Percentiles rank a stretch among this genome's conserved stretches.
These are phyloP conservation scores for Prunus fruticosa DNA, from an alignment of 306 rosid genomes.

Conservation along the genomic window DNA sequence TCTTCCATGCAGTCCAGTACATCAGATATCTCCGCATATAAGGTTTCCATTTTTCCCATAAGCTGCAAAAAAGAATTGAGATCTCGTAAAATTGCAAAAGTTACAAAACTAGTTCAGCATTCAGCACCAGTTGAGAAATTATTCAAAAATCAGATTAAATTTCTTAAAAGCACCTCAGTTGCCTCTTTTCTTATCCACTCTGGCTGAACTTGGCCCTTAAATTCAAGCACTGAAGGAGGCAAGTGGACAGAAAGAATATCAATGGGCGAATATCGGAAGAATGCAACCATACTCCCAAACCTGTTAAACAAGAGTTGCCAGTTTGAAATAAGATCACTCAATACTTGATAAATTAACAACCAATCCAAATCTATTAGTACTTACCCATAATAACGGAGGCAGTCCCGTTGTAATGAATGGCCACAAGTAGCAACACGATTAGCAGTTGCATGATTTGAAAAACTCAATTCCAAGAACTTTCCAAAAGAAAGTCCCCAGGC, in stretches of 20 bases:
- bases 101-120: constrained; percentile 5
- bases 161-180: constrained; percentile 53
- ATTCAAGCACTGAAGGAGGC: constrained; percentile 82
- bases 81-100: constrained; percentile 5
- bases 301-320: constrained; percentile 43
- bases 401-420: constrained; percentile 96
- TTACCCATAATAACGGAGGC: constrained; percentile 97
- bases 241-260: constrained; percentile 82
- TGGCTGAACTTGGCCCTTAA: constrained; percentile 59
- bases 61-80: constrained; percentile 45
- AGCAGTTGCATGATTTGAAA: constrained; percentile 98
- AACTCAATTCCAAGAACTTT: constrained; percentile 97
- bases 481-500: constrained; percentile 99
- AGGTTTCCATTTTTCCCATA: constrained; percentile 60
- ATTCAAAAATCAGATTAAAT: not conserved
- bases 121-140: constrained; percentile 4
- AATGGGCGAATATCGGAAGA: constrained; percentile 88
- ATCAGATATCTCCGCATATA: constrained; percentile 72
- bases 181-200: constrained; percentile 83
- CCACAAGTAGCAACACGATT: constrained; percentile 97
- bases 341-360: constrained; percentile 9
- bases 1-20: constrained; percentile 63
- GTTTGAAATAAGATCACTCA: constrained; percentile 14
- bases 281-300: constrained; percentile 94
- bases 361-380: constrained; percentile 17